These are phyloP conservation scores for Lasiosphaeria ovina DNA, from an alignment of 495 filamentous ascomycete genomes.

Conservation along the genomic window DNA sequence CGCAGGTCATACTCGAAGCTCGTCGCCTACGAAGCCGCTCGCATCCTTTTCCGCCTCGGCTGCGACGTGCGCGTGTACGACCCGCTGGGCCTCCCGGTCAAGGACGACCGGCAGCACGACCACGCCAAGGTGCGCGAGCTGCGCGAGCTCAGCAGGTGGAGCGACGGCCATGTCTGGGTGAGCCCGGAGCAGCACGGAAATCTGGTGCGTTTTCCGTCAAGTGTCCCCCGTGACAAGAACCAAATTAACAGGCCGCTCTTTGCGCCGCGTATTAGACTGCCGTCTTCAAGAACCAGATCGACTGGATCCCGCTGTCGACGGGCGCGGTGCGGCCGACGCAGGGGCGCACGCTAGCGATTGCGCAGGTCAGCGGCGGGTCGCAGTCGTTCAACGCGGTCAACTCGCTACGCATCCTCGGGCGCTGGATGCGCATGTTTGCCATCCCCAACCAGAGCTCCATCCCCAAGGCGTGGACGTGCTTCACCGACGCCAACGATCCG, in stretches of 20 bases:
- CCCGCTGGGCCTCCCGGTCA: constrained; percentile 59
- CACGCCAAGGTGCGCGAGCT: constrained; percentile 68
- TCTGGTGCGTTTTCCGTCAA: constrained; percentile 37
- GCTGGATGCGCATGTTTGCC: constrained; percentile 78
- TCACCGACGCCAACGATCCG: constrained; percentile 40
- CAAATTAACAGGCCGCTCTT: not conserved
- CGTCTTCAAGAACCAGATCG: constrained; percentile 75
- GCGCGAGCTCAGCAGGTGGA: constrained; percentile 61
- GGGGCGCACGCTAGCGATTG: constrained; percentile 63
- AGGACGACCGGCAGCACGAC: constrained; percentile 56
- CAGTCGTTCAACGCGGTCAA: constrained; percentile 78
- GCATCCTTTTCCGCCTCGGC: constrained; percentile 65
- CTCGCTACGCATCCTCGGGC: constrained; percentile 63
- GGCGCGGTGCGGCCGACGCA: constrained; percentile 68
- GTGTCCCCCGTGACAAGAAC: constrained; percentile 13
- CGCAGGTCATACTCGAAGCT: constrained; percentile 59
- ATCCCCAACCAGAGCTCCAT: constrained; percentile 70
- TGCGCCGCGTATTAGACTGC: constrained; percentile 46
- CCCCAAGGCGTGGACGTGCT: constrained; percentile 64
- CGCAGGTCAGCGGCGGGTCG: constrained; percentile 64
- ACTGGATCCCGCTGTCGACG: constrained; percentile 66
- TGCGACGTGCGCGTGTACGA: constrained; percentile 68
- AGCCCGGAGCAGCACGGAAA: constrained; percentile 72
- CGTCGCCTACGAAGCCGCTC: constrained; percentile 57
- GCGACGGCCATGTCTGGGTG: constrained; percentile 68